Percentiles rank a stretch among this genome's conserved stretches.
Evolutionary conservation across 2,329 filamentous ascomycete genomes (phyloP).

Genomic region (Fusarium acutatum): DNA sequence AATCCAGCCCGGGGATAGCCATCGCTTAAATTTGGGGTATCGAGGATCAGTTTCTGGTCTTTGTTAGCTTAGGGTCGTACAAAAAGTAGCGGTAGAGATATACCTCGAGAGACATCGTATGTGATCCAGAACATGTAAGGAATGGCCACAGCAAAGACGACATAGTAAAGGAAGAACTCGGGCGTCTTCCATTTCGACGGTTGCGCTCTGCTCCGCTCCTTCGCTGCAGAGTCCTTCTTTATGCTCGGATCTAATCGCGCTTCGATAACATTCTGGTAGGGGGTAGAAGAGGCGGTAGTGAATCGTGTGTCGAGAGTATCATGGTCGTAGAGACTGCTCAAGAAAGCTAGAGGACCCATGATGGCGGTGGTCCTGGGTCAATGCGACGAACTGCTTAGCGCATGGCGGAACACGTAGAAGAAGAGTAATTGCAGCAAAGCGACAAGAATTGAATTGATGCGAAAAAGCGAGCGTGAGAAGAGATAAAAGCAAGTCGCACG

Average conservation of each 20-base stretch:
- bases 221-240: conserved; percentile 44
- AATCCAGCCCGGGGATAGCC: conserved; percentile 87
- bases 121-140: conserved; percentile 93
- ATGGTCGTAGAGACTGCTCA: conserved; percentile 68
- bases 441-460: neutral
- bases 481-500: neutral
- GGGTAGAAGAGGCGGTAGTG: conserved; percentile 73
- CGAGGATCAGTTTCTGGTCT: conserved; percentile 78
- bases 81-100: conserved; percentile 37
- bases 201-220: conserved; percentile 55
- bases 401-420: conserved; percentile 24
- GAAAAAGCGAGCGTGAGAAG: conserved; percentile 7
- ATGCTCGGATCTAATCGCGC: conserved; percentile 54
- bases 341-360: conserved; percentile 56
- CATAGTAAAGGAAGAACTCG: conserved; percentile 86
- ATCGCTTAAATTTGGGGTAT: conserved; percentile 76
- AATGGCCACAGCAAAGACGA: conserved; percentile 71
- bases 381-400: conserved; percentile 26
- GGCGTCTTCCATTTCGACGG: conserved; percentile 84
- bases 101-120: conserved; percentile 85
- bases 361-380: conserved; percentile 33
- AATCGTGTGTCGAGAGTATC: conserved; percentile 71
- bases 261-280: conserved; percentile 68
- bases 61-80: conserved; percentile 17
- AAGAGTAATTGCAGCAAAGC: neutral